Conservation (phyloP, 2,329 filamentous ascomycete genomes). For the Fusarium hainanense region DNA sequence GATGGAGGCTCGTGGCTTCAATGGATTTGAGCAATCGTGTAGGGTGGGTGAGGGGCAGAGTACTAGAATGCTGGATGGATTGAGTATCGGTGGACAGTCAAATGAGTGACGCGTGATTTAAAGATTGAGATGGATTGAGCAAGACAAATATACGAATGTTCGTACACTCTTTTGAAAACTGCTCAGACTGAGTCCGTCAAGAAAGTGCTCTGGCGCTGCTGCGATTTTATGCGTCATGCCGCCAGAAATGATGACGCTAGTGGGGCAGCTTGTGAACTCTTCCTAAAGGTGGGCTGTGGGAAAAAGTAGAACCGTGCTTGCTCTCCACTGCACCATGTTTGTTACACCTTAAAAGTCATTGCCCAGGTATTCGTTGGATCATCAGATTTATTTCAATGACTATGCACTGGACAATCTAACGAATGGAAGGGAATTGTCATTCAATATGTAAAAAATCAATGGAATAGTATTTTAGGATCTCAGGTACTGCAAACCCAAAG, state of each 20-base stretch:
- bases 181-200: background rate
- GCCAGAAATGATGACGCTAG: slow-evolving; percentile 40
- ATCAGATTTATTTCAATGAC: background rate
- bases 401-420: background rate
- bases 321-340: background rate
- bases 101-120: background rate
- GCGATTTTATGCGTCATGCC: slow-evolving; percentile 38
- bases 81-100: background rate
- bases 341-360: background rate
- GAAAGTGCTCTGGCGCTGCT: background rate
- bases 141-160: background rate
- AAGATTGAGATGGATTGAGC: background rate
- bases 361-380: background rate
- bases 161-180: background rate
- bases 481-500: background rate
- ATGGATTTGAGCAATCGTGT: slow-evolving; percentile 6
- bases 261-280: slow-evolving; percentile 24
- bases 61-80: background rate
- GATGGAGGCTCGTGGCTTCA: slow-evolving; percentile 12
- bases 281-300: slow-evolving; percentile 8
- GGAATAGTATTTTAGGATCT: background rate
- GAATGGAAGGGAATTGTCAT: background rate
- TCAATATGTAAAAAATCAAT: background rate
- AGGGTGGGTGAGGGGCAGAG: slow-evolving; percentile 26
- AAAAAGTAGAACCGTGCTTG: slow-evolving; percentile 1